These are phyloP conservation scores for Cyclanthera cordifolia DNA, from an alignment of 306 rosid species.

Conservation along the genomic window DNA sequence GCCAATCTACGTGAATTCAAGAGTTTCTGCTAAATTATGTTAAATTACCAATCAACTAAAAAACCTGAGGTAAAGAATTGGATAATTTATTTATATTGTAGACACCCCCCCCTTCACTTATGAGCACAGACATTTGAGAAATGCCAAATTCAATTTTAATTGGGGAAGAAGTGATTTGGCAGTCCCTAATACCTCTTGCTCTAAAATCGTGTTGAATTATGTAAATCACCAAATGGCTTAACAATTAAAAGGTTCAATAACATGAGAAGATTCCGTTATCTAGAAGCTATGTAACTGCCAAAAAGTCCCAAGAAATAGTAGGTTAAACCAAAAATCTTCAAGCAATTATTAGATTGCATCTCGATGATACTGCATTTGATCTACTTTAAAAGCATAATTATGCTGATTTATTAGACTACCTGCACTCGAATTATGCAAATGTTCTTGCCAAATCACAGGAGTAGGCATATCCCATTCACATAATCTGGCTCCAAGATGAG, in stretches of 20 bases:
- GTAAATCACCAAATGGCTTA: too few relatives aligned
- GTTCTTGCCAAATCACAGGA: conserved; percentile 86
- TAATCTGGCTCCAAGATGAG: conserved; percentile 57
- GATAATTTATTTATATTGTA: too few relatives aligned
- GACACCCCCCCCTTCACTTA: too few relatives aligned
- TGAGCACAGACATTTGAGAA: too few relatives aligned
- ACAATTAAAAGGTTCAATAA: not conserved
- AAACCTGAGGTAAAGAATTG: too few relatives aligned
- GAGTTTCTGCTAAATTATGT: too few relatives aligned
- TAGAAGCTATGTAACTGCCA: not conserved
- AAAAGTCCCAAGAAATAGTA: not conserved
- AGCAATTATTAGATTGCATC: not conserved
- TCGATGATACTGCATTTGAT: not conserved
- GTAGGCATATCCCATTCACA: conserved; percentile 90
- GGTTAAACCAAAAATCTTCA: not conserved
- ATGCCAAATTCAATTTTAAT: too few relatives aligned
- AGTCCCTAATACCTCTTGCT: too few relatives aligned
- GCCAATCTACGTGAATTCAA: too few relatives aligned
- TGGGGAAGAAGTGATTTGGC: too few relatives aligned
- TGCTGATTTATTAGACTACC: conserved; percentile 31
- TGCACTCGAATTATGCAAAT: conserved; percentile 53
- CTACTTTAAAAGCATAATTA: not conserved
- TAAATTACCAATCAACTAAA: too few relatives aligned
- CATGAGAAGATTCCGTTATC: not conserved
- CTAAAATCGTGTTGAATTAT: too few relatives aligned